These are phyloP conservation scores for Trichomonas gallinae DNA, from an alignment of 208 protist species.

Conservation along the genomic window DNA sequence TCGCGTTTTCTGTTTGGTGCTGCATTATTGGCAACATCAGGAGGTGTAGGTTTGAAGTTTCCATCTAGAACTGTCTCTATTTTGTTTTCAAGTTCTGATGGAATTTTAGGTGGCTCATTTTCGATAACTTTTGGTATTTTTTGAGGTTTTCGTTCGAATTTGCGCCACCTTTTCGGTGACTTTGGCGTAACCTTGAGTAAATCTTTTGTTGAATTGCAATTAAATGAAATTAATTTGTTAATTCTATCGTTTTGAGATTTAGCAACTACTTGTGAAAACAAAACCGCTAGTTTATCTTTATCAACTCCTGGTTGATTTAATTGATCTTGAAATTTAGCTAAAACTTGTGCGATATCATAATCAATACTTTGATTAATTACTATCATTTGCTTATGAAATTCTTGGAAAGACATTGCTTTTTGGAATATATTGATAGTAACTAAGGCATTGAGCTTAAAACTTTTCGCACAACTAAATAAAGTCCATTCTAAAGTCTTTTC, in stretches of 20 bases:
- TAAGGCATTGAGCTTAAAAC: background rate
- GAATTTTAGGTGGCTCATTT: background rate
- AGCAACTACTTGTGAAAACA: background rate
- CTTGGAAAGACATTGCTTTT: background rate
- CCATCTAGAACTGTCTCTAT: background rate
- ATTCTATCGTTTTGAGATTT: background rate
- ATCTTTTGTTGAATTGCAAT: background rate
- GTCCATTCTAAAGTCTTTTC: background rate
- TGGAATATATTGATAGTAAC: background rate
- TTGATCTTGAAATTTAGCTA: background rate
- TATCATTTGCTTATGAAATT: background rate
- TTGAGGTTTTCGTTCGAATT: background rate
- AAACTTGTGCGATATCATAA: background rate
- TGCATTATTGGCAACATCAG: background rate
- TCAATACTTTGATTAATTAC: background rate
- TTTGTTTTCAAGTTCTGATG: background rate
- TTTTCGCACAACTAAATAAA: background rate
- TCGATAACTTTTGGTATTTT: background rate
- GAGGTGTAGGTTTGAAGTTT: background rate
- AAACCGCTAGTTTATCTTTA: background rate
- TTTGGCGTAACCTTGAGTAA: background rate
- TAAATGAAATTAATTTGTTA: background rate
- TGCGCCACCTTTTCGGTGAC: background rate
- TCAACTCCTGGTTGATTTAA: background rate
- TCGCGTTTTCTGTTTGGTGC: background rate